Conservation (phyloP, 2,329 filamentous ascomycete species). For the Diaporthe capsici region DNA sequence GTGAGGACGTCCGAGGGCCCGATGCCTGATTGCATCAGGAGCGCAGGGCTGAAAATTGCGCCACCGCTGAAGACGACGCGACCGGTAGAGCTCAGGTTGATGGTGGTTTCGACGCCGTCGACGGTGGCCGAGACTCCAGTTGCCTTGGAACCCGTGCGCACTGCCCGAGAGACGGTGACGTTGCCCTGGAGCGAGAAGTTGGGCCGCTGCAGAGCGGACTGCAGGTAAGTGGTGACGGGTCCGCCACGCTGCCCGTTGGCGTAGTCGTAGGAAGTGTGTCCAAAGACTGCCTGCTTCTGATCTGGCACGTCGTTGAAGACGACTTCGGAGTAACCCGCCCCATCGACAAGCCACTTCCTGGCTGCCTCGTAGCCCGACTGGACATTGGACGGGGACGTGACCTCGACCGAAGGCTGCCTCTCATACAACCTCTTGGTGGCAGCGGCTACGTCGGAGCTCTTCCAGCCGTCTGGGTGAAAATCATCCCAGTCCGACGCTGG, state of each 20-base stretch:
- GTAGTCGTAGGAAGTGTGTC: constrained; percentile 77
- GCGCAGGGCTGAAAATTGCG: constrained; percentile 50
- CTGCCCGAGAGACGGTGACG: constrained; percentile 74
- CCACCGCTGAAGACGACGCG: constrained; percentile 55
- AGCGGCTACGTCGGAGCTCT: constrained; percentile 70
- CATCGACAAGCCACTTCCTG: constrained; percentile 64
- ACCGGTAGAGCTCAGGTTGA: constrained; percentile 50
- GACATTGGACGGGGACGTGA: constrained; percentile 75
- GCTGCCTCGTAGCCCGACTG: constrained; percentile 70
- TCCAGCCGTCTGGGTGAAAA: constrained; percentile 81
- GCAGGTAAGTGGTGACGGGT: constrained; percentile 79
- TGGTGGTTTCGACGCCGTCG: constrained; percentile 54
- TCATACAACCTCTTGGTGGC: constrained; percentile 74
- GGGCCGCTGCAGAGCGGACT: constrained; percentile 68
- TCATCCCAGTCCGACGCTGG: constrained; percentile 74
- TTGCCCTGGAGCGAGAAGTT: constrained; percentile 79
- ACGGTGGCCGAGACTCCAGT: constrained; percentile 70
- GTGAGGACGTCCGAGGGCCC: constrained; percentile 47
- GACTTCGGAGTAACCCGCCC: constrained; percentile 74
- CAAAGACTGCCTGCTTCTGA: constrained; percentile 75
- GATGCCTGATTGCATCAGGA: constrained; percentile 58
- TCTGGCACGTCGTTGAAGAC: constrained; percentile 68
- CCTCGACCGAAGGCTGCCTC: constrained; percentile 77
- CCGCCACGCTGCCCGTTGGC: constrained; percentile 76
- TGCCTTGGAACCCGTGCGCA: constrained; percentile 72